Base-by-base conservation (phyloP, 2,329 filamentous ascomycete species). In the Chaetomium strumarium region DNA sequence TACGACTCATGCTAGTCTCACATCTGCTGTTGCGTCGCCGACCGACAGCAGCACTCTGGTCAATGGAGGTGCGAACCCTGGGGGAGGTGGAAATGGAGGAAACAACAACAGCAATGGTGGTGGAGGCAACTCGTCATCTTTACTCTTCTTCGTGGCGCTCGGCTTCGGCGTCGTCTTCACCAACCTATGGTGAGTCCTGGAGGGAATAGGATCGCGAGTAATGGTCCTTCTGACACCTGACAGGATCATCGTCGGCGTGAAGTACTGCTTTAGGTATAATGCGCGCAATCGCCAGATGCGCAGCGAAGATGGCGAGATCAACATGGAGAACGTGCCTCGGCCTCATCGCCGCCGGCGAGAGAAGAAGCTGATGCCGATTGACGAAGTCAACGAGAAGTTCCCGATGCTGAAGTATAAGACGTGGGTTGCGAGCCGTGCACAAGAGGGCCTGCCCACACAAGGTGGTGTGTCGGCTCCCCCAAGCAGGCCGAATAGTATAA, bases 241-340 rank as follows among this genome's bases (percentile, higher is more conserved):
- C 64, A 99, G 93, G 93, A 99, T 99, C 64, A 99, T 99, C 63
- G 93, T 99, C 56, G 93, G 93, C 62, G 93, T 99, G 56, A 99
- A 99, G 74, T 99, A 99, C 71, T 99, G 93, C 73, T 99, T 99
- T 72, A 82, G 93, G 63, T 97, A 99, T 70, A 97, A 97, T 70
- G 91, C 93, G 62, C 86, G 93, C 54, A 95, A 95, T 66, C 86
- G 93, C 47, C 84, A 85, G 56, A 74, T 90, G 64, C 84, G 89
- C 74, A 88, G 76, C 59, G 88, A 90, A 63, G 88, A 91, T 60
- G 87, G 88, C 67, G 91, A 96, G 58, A 95, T 99, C 64, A 90
- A 90, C 57, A 75, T 99, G 59, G 81, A 91, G 53, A 80, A 85
- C 52, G 90, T 97, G 80, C 88, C 90, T 53, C 71, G 90, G 55